Evolutionary conservation across 345 rosid genomes (phyloP).

Genomic region (Erucastrum elatum): DNA sequence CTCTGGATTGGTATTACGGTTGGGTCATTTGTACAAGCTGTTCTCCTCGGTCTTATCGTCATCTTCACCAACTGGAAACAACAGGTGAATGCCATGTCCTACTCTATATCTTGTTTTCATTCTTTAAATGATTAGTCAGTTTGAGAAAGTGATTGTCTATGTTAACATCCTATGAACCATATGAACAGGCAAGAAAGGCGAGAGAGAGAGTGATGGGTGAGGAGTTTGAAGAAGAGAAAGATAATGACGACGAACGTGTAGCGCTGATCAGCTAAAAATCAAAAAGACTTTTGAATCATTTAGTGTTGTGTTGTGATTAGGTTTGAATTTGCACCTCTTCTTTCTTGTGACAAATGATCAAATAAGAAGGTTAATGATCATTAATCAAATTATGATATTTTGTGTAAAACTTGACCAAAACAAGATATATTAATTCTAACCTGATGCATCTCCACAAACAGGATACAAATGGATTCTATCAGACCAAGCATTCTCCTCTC

Average conservation of each 20-base stretch:
- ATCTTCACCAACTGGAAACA: not conserved
- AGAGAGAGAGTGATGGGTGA: conserved; percentile 29
- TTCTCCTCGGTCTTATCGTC: not conserved
- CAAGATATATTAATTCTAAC: not conserved
- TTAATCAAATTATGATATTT: not conserved
- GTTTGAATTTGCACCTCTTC: not conserved
- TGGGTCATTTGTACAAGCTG: conserved; percentile 31
- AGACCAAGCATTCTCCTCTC: not conserved
- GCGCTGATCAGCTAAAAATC: not conserved
- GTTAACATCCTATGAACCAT: not conserved
- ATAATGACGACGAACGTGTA: not conserved
- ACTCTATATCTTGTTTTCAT: not conserved
- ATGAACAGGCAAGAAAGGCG: conserved; percentile 31
- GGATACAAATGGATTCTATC: not conserved
- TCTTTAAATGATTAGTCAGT: not conserved
- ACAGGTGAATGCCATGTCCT: not conserved
- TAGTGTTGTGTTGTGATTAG: not conserved
- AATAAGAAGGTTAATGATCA: not conserved
- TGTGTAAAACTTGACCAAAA: not conserved
- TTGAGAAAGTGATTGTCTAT: not conserved
- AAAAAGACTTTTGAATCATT: not conserved
- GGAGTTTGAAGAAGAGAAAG: not conserved
- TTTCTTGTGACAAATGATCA: not conserved
- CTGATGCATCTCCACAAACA: not conserved
- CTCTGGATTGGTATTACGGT: conserved; percentile 38